A percentile compares a stretch with the other conserved stretches of the same genome.
Evolutionary conservation across 495 filamentous ascomycete species (phyloP).

Genomic region (Hypoxylon trugodes): DNA sequence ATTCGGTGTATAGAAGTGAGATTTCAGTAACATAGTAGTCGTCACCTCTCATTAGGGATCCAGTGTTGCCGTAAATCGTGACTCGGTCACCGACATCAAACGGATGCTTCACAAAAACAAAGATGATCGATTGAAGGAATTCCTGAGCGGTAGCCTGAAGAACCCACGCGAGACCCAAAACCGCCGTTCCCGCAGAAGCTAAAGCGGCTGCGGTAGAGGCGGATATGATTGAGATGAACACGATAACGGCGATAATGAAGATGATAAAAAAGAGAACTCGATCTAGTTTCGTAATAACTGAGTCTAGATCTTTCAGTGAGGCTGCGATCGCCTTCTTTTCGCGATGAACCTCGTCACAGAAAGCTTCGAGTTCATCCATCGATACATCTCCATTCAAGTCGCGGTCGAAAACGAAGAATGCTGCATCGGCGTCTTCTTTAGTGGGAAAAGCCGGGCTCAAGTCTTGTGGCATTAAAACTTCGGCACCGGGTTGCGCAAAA

Average conservation of each 20-base stretch:
- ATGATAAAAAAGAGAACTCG: constrained; percentile 89
- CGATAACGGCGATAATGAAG: constrained; percentile 76
- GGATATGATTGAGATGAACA: constrained; percentile 89
- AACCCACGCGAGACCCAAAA: constrained; percentile 90
- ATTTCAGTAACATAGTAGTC: constrained; percentile 98
- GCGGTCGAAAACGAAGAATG: constrained; percentile 93
- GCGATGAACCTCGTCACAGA: constrained; percentile 92
- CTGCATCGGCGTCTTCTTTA: constrained; percentile 87
- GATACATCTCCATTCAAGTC: constrained; percentile 97
- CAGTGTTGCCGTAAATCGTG: constrained; percentile 89
- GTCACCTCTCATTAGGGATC: constrained; percentile 76
- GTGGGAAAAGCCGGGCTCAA: constrained; percentile 82
- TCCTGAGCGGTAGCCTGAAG: constrained; percentile 93
- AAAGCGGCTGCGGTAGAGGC: constrained; percentile 84
- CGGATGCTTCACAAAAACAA: constrained; percentile 97
- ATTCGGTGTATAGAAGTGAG: constrained; percentile 93
- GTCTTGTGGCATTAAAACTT: constrained; percentile 79
- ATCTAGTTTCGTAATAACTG: constrained; percentile 91
- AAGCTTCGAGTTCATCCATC: constrained; percentile 92
- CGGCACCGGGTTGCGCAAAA: constrained; percentile 76
- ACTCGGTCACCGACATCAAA: constrained; percentile 97
- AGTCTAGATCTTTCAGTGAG: constrained; percentile 93
- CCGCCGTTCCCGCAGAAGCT: constrained; percentile 83
- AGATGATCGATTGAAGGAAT: constrained; percentile 88
- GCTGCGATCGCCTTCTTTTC: constrained; percentile 96